Evolutionary conservation across 768 basidiomycete genomes (phyloP), one percentile per base, ranked within the genome.

Genomic region (Sporobolomyces phaffii): DNA sequence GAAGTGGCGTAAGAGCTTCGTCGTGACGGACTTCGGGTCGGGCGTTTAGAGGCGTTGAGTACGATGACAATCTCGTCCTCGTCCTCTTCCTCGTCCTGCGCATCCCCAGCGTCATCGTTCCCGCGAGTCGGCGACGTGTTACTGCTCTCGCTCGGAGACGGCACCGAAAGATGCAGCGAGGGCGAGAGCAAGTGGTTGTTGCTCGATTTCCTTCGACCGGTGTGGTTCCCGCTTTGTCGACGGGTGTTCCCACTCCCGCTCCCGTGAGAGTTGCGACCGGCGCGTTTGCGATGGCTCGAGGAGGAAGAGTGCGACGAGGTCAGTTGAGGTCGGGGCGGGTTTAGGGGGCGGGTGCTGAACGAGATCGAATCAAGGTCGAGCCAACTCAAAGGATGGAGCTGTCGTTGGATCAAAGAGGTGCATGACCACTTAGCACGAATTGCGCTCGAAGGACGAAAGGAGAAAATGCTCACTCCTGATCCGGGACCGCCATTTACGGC

Each of bases 291-390:
- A 13, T 41, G 1, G 14, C 17, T 22, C 50, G 40, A 38, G 13
- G 15, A 33, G 22, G 64, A 45, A n/a, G 64, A 54, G 17, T 50
- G 41, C 2, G 60, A 52, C 4, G 33, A 11, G 5, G 22, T 40
- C 5, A 49, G 43, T 1, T 9, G 18, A 29, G 49, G 29, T 5
- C 58, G 34, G 22, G 34, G 48, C 22, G 44, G 40, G 45, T 43
- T 33, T 14, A 63, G 34, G 18, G 61, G 41, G 6, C 57, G 65
- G 4, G 65, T 43, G n/a, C 15, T 36, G 54, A 71, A 67, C 22
- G 65, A 60, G 38, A 71, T 31, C 26, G 70, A 41, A n/a, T 67
- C 65, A 59, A 71, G 65, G 26, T 71, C 70, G 59, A 71, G 62
- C 65, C 65, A 71, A 18, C 56, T 34, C 26, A 71, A 52, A 5